Conservation (phyloP, 2,329 filamentous ascomycete genomes). For the Aspergillus sp. region DNA sequence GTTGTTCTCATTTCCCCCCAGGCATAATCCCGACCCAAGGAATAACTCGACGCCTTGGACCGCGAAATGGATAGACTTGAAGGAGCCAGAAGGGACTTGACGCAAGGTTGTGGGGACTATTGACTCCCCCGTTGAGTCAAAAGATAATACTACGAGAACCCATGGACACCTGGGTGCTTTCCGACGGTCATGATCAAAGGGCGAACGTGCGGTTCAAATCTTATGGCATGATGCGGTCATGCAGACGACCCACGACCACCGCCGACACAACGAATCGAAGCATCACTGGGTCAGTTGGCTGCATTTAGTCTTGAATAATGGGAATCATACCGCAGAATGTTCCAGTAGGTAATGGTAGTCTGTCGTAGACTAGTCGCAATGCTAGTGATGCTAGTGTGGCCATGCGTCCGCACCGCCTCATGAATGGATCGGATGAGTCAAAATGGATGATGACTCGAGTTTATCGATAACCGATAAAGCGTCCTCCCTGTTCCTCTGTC, state of each 20-base stretch:
- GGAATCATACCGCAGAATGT: too few species aligned
- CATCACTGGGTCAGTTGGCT: too few species aligned
- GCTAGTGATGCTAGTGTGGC: too few species aligned
- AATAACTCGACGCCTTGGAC: neutral
- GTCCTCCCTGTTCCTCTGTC: conserved; percentile 4
- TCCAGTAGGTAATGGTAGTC: too few species aligned
- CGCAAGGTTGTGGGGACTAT: conserved; percentile 3
- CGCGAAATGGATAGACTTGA: neutral
- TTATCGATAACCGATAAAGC: conserved; percentile 32
- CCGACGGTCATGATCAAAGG: neutral
- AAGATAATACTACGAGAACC: conserved; percentile 8
- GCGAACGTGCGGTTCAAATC: neutral
- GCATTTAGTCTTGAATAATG: too few species aligned
- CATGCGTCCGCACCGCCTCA: too few species aligned
- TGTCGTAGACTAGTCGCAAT: too few species aligned
- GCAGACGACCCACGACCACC: too few species aligned
- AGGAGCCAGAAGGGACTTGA: neutral
- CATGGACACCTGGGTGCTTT: neutral
- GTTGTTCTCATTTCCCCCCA: conserved; percentile 70
- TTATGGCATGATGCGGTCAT: neutral
- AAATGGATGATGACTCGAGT: conserved; percentile 23
- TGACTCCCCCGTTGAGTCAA: conserved; percentile 11
- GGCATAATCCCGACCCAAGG: conserved; percentile 31
- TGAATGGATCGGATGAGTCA: neutral
- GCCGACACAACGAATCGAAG: too few species aligned